These are phyloP conservation scores for Plasmodium blacklocki DNA, from an alignment of 169 alveolate species.

Conservation along the genomic window DNA sequence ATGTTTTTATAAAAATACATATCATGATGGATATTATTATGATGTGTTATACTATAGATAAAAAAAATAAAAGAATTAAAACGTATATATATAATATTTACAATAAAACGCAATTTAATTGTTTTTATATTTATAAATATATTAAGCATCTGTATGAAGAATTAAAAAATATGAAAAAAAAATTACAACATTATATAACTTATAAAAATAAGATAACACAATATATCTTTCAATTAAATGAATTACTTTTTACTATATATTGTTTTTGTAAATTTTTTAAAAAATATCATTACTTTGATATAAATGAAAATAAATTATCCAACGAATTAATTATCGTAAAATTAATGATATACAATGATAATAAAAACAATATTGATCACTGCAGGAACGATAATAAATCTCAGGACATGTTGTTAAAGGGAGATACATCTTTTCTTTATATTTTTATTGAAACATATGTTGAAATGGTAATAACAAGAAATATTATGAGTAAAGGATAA, in stretches of 20 bases:
- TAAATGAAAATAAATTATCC: slow-evolving; percentile 11
- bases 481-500: not conserved
- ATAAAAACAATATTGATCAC: not conserved
- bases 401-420: slow-evolving; percentile 11
- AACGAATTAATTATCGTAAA: slow-evolving; percentile 21
- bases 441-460: slow-evolving; percentile 31
- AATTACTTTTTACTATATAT: slow-evolving; percentile 15
- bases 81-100: slow-evolving; percentile 14
- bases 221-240: slow-evolving; percentile 32
- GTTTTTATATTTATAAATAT: slow-evolving; percentile 28
- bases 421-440: slow-evolving; percentile 11
- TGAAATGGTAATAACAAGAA: slow-evolving; percentile 31
- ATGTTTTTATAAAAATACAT: slow-evolving; percentile 27
- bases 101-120: slow-evolving; percentile 10
- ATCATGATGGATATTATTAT: slow-evolving; percentile 62
- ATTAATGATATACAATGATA: slow-evolving; percentile 11
- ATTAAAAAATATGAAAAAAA: slow-evolving; percentile 23
- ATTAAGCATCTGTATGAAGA: slow-evolving; percentile 43
- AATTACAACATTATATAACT: slow-evolving; percentile 3
- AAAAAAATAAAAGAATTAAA: slow-evolving; percentile 20
- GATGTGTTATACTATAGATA: slow-evolving; percentile 8
- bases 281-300: slow-evolving; percentile 25
- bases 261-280: slow-evolving; percentile 62
- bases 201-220: slow-evolving; percentile 14
- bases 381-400: not conserved